phyloP scores from a whole-genome alignment of 2,329 filamentous ascomycete species.

The Amphichorda felina region DNA sequence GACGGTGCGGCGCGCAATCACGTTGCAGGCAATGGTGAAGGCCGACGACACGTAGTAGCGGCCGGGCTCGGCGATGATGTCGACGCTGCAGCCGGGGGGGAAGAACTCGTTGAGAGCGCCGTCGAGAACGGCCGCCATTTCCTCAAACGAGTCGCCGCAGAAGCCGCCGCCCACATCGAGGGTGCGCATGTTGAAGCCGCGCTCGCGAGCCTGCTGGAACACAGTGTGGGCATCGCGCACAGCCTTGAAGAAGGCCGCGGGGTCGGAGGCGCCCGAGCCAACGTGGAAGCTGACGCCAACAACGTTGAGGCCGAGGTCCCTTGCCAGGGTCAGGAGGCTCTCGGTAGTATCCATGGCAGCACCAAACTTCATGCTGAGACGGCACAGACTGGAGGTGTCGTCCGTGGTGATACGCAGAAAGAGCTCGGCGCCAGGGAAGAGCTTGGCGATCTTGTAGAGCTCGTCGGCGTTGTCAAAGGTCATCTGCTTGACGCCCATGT shows the following conservation, averaged over 20 bases:
- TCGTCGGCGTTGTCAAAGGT: conserved; percentile 98
- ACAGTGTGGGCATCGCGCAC: conserved; percentile 80
- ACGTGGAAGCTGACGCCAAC: conserved; percentile 97
- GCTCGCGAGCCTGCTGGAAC: conserved; percentile 68
- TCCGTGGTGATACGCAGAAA: conserved; percentile 93
- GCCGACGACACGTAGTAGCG: conserved; percentile 91
- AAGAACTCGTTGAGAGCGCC: conserved; percentile 80
- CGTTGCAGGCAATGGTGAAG: conserved; percentile 89
- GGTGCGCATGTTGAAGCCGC: conserved; percentile 74
- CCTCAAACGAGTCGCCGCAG: conserved; percentile 79
- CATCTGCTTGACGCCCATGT: conserved; percentile 88
- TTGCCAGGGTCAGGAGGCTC: conserved; percentile 67
- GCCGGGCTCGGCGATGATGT: conserved; percentile 90
- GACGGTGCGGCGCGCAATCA: conserved; percentile 89
- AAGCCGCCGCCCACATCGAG: conserved; percentile 94
- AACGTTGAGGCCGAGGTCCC: conserved; percentile 74
- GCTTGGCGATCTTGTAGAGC: conserved; percentile 91
- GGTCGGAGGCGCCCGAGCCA: conserved; percentile 89
- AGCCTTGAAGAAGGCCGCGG: conserved; percentile 81
- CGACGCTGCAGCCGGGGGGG: conserved; percentile 56
- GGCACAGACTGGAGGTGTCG: conserved; percentile 87
- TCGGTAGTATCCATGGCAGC: conserved; percentile 75
- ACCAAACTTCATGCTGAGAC: conserved; percentile 94
- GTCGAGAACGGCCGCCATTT: conserved; percentile 72
- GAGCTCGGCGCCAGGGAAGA: conserved; percentile 80